These are phyloP conservation scores for Barnettozyma wickerhamii DNA, from an alignment of 805 yeast genomes.

Conservation along the genomic window DNA sequence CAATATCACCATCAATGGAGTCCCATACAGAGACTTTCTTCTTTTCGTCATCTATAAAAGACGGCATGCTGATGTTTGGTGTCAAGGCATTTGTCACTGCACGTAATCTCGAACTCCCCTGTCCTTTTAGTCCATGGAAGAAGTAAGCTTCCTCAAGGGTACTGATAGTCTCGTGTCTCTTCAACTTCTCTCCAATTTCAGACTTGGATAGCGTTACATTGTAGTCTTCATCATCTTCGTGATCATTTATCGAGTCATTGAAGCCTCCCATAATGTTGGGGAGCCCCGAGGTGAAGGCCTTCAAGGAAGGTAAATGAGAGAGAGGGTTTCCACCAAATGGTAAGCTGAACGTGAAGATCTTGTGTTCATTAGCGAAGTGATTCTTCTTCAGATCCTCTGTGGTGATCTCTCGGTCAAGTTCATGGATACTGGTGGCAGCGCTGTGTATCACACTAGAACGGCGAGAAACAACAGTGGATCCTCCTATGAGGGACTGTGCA, in stretches of 20 bases:
- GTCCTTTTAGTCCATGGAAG: slow-evolving; percentile 47
- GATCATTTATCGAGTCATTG: slow-evolving; percentile 4
- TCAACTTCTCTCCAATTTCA: slow-evolving; percentile 29
- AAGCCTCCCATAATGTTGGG: slow-evolving; percentile 16
- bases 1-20: slow-evolving; percentile 70
- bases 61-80: slow-evolving; percentile 34
- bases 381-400: slow-evolving; percentile 16
- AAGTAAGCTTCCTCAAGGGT: slow-evolving; percentile 61
- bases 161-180: slow-evolving; percentile 52
- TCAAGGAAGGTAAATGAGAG: slow-evolving; percentile 22
- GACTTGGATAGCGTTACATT: slow-evolving; percentile 10
- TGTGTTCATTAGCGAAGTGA: slow-evolving; percentile 23
- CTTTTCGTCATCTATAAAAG: slow-evolving; percentile 18
- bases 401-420: slow-evolving; percentile 14
- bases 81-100: slow-evolving; percentile 66
- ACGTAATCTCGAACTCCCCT: slow-evolving; percentile 61
- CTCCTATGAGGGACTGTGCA: slow-evolving; percentile 39
- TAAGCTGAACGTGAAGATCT: slow-evolving; percentile 33
- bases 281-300: slow-evolving; percentile 13
- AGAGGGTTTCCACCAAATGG: slow-evolving; percentile 34
- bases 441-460: neutral
- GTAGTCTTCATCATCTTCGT: slow-evolving; percentile 10
- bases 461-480: slow-evolving; percentile 30
- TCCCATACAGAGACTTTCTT: slow-evolving; percentile 44
- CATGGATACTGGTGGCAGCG: neutral